Conservation (phyloP, 495 filamentous ascomycete species). For the Schizothecium vesticola region DNA sequence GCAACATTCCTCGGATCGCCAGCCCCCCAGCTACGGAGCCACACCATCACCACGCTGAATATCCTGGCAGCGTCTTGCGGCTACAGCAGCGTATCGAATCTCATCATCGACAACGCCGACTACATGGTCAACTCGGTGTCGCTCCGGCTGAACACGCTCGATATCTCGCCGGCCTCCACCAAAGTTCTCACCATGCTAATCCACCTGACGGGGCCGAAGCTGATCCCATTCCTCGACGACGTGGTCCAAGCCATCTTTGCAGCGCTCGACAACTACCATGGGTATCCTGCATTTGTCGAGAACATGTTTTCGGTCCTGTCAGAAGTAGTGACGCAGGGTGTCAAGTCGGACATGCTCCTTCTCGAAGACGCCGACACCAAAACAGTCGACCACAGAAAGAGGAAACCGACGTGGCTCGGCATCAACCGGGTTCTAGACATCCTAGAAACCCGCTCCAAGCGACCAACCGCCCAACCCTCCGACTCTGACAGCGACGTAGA, state of each 20-base stretch:
- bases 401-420: neutral
- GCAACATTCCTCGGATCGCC: constrained; percentile 77
- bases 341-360: constrained; percentile 57
- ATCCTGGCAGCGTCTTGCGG: constrained; percentile 68
- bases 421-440: constrained; percentile 15
- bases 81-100: constrained; percentile 65
- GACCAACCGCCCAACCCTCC: constrained; percentile 5
- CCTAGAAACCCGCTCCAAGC: constrained; percentile 11
- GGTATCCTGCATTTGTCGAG: constrained; percentile 82
- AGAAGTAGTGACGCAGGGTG: constrained; percentile 75
- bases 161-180: constrained; percentile 84
- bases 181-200: constrained; percentile 95
- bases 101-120: constrained; percentile 90
- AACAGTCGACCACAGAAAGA: constrained; percentile 34
- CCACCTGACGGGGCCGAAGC: constrained; percentile 68
- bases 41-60: constrained; percentile 81
- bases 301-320: constrained; percentile 75
- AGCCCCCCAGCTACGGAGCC: constrained; percentile 61
- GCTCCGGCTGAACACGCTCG: constrained; percentile 82
- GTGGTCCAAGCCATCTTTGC: constrained; percentile 84
- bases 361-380: constrained; percentile 26
- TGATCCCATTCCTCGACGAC: constrained; percentile 90
- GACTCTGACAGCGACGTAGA: constrained; percentile 30
- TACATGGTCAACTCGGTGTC: constrained; percentile 94
- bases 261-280: constrained; percentile 87